phyloP scores from a whole-genome alignment of 1,284 basidiomycete species.

The Naganishia cerealis region DNA sequence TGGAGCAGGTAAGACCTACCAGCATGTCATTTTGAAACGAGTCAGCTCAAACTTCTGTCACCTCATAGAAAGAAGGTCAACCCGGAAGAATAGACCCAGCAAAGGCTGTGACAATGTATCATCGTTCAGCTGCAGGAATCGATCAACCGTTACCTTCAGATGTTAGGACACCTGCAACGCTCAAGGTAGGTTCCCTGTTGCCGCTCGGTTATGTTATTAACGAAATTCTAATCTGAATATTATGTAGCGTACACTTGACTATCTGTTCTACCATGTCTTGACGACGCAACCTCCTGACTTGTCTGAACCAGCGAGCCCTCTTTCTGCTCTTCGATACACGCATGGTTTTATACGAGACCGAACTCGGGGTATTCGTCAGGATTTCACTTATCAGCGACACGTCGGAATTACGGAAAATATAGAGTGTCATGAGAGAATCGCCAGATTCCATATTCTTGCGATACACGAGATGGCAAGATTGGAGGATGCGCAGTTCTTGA shows the following conservation, averaged over 20 bases:
- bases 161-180: slow-evolving; percentile 78
- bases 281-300: slow-evolving; percentile 50
- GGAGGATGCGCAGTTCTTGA: slow-evolving; percentile 65
- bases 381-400: slow-evolving; percentile 90
- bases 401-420: slow-evolving; percentile 72
- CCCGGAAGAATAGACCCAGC: slow-evolving; percentile 70
- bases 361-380: slow-evolving; percentile 83
- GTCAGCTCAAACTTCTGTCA: background rate
- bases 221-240: slow-evolving; percentile 15
- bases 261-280: slow-evolving; percentile 82
- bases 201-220: background rate
- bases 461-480: slow-evolving; percentile 64
- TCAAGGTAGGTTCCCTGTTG: slow-evolving; percentile 62
- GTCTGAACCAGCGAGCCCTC: slow-evolving; percentile 38
- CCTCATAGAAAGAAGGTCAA: slow-evolving; percentile 42
- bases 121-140: slow-evolving; percentile 84
- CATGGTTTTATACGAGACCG: slow-evolving; percentile 89
- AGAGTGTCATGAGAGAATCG: slow-evolving; percentile 88
- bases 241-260: slow-evolving; percentile 77
- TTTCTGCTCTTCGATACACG: slow-evolving; percentile 65
- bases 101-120: slow-evolving; percentile 90
- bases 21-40: background rate
- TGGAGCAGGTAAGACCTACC: slow-evolving; percentile 70
- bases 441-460: slow-evolving; percentile 86
- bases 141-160: slow-evolving; percentile 83